Evolutionary conservation across 805 yeast genomes (phyloP).

Genomic region (Candida ortonii): DNA sequence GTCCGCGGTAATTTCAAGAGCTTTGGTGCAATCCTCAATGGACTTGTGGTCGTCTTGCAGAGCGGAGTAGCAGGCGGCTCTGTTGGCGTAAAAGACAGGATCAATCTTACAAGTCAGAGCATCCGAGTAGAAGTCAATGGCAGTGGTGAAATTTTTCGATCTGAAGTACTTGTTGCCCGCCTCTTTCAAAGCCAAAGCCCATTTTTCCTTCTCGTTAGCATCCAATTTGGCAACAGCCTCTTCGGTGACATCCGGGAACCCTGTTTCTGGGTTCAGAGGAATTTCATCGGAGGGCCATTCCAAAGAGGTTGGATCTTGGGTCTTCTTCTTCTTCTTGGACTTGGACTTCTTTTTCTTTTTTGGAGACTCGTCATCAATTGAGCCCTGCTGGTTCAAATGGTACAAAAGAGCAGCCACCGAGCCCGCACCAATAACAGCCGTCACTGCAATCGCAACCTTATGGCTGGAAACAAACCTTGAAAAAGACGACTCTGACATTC

Average conservation of each 20-base stretch:
- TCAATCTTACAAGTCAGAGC: constrained; percentile 77
- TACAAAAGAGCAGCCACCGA: constrained; percentile 48
- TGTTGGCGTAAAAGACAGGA: constrained; percentile 88
- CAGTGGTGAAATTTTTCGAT: constrained; percentile 64
- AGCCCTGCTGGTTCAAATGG: constrained; percentile 35
- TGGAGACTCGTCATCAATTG: constrained; percentile 12
- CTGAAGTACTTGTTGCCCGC: constrained; percentile 85
- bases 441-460: constrained; percentile 46
- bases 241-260: constrained; percentile 56
- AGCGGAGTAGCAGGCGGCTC: constrained; percentile 94
- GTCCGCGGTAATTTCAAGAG: constrained; percentile 81
- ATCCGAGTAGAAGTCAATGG: constrained; percentile 72
- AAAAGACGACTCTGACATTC: constrained; percentile 20
- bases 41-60: constrained; percentile 78
- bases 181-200: constrained; percentile 78
- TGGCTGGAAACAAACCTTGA: constrained; percentile 46
- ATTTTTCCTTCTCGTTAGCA: constrained; percentile 51
- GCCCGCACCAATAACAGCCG: constrained; percentile 50
- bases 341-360: constrained; percentile 35
- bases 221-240: constrained; percentile 45
- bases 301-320: constrained; percentile 26
- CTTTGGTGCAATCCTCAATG: constrained; percentile 81
- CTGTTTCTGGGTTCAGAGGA: constrained; percentile 49
- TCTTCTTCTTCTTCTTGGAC: constrained; percentile 44
- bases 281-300: constrained; percentile 31